Evolutionary conservation across 2,329 filamentous ascomycete genomes (phyloP).

Genomic region (Colletotrichum trifolii): DNA sequence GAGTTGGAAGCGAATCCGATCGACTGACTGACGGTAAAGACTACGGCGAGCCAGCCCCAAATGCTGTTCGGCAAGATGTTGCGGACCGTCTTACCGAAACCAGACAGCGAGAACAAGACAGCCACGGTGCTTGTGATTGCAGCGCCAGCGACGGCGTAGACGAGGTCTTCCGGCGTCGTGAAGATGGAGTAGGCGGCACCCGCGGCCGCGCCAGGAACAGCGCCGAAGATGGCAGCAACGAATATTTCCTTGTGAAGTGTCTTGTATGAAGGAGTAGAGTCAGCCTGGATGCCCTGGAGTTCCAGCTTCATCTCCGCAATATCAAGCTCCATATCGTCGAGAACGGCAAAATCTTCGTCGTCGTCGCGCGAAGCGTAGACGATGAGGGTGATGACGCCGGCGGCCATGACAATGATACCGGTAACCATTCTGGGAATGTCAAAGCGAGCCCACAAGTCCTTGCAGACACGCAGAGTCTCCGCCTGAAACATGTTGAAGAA

Average conservation of each 20-base stretch:
- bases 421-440: conserved; percentile 87
- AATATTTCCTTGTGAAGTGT: conserved; percentile 53
- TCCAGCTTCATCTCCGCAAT: conserved; percentile 69
- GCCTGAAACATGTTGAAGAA: conserved; percentile 80
- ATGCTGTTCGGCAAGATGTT: conserved; percentile 76
- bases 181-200: conserved; percentile 47
- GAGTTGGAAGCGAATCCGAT: conserved; percentile 96
- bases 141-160: conserved; percentile 47
- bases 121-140: conserved; percentile 57
- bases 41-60: conserved; percentile 88
- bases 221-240: conserved; percentile 49
- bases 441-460: conserved; percentile 90
- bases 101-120: conserved; percentile 55
- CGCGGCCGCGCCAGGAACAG: conserved; percentile 46
- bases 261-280: conserved; percentile 47
- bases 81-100: conserved; percentile 55
- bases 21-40: conserved; percentile 89
- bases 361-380: conserved; percentile 75
- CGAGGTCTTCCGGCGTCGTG: conserved; percentile 50
- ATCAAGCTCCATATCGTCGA: conserved; percentile 68
- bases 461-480: conserved; percentile 82
- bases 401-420: conserved; percentile 77
- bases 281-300: conserved; percentile 51
- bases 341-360: conserved; percentile 64
- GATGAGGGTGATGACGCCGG: conserved; percentile 75